These are phyloP conservation scores for Tetradesmus lagerheimii DNA, from an alignment of 139 green algal genomes.

Conservation along the genomic window DNA sequence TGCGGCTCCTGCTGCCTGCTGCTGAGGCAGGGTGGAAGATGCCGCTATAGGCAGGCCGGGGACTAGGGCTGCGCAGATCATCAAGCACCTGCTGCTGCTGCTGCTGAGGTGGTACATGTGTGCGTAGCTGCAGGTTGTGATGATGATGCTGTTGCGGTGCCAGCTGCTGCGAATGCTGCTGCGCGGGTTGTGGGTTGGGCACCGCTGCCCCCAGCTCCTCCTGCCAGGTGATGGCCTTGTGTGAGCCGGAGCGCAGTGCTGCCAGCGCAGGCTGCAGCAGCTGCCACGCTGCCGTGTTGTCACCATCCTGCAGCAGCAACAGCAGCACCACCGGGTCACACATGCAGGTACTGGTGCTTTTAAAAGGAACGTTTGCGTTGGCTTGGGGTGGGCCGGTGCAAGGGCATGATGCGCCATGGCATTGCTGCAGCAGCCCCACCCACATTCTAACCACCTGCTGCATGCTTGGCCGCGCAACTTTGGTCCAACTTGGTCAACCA, in stretches of 20 bases:
- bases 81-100: background rate
- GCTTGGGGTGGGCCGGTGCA: too few species aligned
- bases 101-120: background rate
- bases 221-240: slow-evolving; percentile 36
- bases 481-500: too few species aligned
- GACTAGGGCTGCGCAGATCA: background rate
- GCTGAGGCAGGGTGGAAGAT: slow-evolving; percentile 6
- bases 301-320: slow-evolving; percentile 44
- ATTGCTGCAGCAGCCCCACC: too few species aligned
- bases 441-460: too few species aligned
- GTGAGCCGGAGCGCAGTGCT: slow-evolving; percentile 1
- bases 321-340: background rate
- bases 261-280: slow-evolving; percentile 46
- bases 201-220: slow-evolving; percentile 15
- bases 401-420: too few species aligned
- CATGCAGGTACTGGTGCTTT: too few species aligned
- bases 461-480: too few species aligned
- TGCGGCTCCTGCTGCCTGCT: slow-evolving; percentile 51
- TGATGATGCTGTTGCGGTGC: background rate
- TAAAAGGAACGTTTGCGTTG: too few species aligned
- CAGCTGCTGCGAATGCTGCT: background rate
- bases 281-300: slow-evolving; percentile 51
- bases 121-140: background rate
- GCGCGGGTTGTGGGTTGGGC: slow-evolving; percentile 39
- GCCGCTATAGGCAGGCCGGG: background rate